Percentiles rank a stretch among this genome's conserved stretches.
These are phyloP conservation scores for Naganishia friedmannii DNA, from an alignment of 768 basidiomycete species.

Conservation along the genomic window DNA sequence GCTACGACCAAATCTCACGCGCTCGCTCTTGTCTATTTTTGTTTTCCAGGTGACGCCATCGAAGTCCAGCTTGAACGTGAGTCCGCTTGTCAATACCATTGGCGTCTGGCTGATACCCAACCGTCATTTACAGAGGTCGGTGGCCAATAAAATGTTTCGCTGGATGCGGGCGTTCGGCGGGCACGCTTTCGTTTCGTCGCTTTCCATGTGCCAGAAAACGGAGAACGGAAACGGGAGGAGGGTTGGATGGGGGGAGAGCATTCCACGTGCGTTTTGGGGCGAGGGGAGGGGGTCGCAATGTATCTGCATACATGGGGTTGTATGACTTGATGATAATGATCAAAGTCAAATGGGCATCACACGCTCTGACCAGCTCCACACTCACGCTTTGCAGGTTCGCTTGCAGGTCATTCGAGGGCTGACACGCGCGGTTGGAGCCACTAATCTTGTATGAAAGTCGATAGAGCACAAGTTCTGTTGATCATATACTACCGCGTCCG, in stretches of 20 bases:
- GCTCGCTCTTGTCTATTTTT: neutral
- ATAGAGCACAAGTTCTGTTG: too few relatives aligned
- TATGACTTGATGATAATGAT: constrained; percentile 14
- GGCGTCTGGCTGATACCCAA: neutral
- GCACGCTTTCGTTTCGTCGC: neutral
- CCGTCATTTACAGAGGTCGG: constrained; percentile 38
- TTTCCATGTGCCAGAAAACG: neutral
- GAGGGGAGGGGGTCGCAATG: neutral
- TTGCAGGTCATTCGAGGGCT: too few relatives aligned
- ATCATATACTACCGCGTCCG: too few relatives aligned
- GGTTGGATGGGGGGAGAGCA: too few relatives aligned
- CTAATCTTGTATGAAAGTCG: too few relatives aligned
- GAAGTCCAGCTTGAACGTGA: constrained; percentile 95
- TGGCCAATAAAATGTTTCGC: constrained; percentile 26
- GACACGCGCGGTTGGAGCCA: too few relatives aligned
- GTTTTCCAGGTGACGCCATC: constrained; percentile 64
- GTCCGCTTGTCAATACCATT: constrained; percentile 28
- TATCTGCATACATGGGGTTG: constrained; percentile 16
- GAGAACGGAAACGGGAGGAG: neutral
- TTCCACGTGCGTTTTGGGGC: too few relatives aligned
- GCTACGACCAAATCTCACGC: too few relatives aligned
- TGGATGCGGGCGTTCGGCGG: neutral
- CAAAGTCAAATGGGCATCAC: neutral
- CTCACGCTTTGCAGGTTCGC: too few relatives aligned
- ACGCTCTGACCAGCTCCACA: too few relatives aligned